Evolutionary conservation across 768 basidiomycete species (phyloP), one percentile per base, ranked within the genome.

Genomic region (Boletus eberwhitei): DNA sequence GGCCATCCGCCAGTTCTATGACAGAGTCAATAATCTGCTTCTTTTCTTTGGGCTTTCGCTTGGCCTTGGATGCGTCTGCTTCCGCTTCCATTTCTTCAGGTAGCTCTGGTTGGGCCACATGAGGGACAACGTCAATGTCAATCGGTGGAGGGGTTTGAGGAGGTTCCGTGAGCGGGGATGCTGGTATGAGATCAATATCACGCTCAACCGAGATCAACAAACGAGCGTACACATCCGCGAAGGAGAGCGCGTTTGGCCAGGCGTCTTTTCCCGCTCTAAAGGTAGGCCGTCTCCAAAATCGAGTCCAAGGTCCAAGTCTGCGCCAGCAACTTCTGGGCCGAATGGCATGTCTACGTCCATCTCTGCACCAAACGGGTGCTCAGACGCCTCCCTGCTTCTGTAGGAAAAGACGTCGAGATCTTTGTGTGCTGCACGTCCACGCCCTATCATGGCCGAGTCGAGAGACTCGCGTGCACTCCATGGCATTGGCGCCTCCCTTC

Each of bases 21-120:
- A 92, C 82, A n/a, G 83, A 80, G 69, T 98, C 95, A 52, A 96
- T 88, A 42, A 94, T 90, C 60, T 90, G 87, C 71, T 88, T 95
- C 78, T 87, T 91, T 64, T 88, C 86, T 59, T 82, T 84, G 70
- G 67, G 59, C 70, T 85, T 81, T 62, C 80, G 75, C 74, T 80
- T 75, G 64, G 63, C 66, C 54, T 76, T 77, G 35, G 64, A 47
- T 55, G 65, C 69, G 8, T 67, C 67, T 0, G 29, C 66, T 32
- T 75, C 67, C 4, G 21, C 63, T 46, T 74, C 73, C 0, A 17
- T 17, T 36, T 75, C 71, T 38, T 74, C 76, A n/a, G 75, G 77
- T 26, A 65, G 50, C 22, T 62, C 66, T 52, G 65, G 63, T 29
- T 74, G 77, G 11, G 77, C 78, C 16, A 79, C 79, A 5, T 76